Percentiles rank a stretch among this genome's conserved stretches.
Conservation (phyloP, 148 eudicot species). For the Vaccinium myrtillus region DNA sequence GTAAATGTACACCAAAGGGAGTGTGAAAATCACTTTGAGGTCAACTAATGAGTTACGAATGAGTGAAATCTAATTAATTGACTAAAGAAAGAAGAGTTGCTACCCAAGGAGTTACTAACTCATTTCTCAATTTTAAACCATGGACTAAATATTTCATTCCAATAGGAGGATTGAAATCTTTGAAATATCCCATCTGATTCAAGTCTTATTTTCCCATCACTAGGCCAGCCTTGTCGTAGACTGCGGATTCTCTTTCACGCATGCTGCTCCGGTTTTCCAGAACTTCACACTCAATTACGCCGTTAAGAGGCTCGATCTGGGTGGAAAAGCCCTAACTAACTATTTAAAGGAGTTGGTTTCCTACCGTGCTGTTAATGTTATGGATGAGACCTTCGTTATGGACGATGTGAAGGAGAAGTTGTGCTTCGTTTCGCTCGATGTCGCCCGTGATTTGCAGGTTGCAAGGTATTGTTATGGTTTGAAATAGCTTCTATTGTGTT, state of each 20-base stretch:
- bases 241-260: conserved; percentile 78
- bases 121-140: neutral
- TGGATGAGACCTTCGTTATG: conserved; percentile 86
- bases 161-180: neutral
- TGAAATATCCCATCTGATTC: neutral
- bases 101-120: neutral
- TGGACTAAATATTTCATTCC: neutral
- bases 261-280: conserved; percentile 79
- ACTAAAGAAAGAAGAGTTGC: neutral
- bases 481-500: neutral
- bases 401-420: conserved; percentile 91
- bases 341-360: conserved; percentile 84
- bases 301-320: conserved; percentile 82
- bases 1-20: too few species aligned
- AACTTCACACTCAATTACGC: conserved; percentile 75
- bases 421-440: conserved; percentile 85
- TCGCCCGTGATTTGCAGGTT: conserved; percentile 63
- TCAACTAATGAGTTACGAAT: neutral
- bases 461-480: conserved; percentile 48
- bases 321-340: conserved; percentile 88
- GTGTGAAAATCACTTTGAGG: too few species aligned
- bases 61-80: neutral
- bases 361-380: conserved; percentile 79
- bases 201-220: neutral
- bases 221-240: conserved; percentile 78